Conservation (phyloP, 2,329 filamentous ascomycete genomes). For the Cladosporium sp. region DNA sequence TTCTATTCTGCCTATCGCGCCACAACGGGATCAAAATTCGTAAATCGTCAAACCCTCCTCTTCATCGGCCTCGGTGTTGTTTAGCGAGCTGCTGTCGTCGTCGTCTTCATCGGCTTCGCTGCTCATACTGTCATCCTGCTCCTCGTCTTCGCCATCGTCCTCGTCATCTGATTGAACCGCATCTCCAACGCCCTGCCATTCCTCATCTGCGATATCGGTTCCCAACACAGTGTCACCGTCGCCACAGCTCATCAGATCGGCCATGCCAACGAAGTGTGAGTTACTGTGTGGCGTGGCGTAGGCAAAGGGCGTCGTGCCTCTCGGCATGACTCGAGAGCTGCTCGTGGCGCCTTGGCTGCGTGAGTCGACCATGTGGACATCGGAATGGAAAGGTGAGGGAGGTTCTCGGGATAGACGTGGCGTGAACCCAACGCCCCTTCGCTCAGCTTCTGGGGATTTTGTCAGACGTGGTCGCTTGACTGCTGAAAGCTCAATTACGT, state of each 20-base stretch:
- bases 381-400: constrained; percentile 38
- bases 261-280: constrained; percentile 25
- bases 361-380: constrained; percentile 19
- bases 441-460: constrained; percentile 48
- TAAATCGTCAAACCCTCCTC: constrained; percentile 19
- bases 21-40: constrained; percentile 17
- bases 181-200: constrained; percentile 36
- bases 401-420: constrained; percentile 43
- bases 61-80: constrained; percentile 26
- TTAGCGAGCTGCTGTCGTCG: constrained; percentile 21
- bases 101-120: constrained; percentile 2
- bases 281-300: constrained; percentile 69
- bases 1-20: not conserved
- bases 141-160: constrained; percentile 11
- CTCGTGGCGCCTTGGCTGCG: constrained; percentile 22
- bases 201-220: constrained; percentile 26
- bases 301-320: constrained; percentile 56
- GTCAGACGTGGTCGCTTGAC: constrained; percentile 49
- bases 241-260: constrained; percentile 29
- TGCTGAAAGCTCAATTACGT: not conserved
- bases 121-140: not conserved
- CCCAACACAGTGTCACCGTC: constrained; percentile 30
- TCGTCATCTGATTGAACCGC: constrained; percentile 29
- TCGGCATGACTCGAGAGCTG: constrained; percentile 32
- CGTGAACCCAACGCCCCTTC: constrained; percentile 34